Conservation (phyloP, 305 asterid genomes). For the Euphrasia arctica region DNA sequence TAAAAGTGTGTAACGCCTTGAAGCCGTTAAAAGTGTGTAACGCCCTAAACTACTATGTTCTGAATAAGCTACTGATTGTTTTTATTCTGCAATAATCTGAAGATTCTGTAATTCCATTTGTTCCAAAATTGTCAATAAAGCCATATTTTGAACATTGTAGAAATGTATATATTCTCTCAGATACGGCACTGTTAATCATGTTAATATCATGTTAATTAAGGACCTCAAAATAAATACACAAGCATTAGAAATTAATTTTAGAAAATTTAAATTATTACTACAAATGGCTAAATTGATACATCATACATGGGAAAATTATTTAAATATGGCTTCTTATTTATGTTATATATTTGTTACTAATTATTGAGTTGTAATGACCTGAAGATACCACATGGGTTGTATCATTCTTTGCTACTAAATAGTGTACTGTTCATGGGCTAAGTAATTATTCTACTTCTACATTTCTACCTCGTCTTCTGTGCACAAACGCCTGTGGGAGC, state of each 20-base stretch:
- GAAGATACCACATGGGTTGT: no score
- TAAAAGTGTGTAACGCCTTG: no score
- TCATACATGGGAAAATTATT: neutral
- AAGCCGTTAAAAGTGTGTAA: no score
- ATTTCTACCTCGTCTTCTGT: constrained; percentile 32
- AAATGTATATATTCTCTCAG: neutral
- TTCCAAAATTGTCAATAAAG: neutral
- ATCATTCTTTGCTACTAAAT: neutral
- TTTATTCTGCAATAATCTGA: constrained; percentile 3
- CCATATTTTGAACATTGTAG: constrained; percentile 12
- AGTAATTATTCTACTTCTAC: constrained; percentile 19
- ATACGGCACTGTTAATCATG: neutral
- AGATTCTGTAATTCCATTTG: constrained; percentile 15
- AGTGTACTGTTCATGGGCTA: constrained; percentile 23
- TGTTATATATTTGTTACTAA: neutral
- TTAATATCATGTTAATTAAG: neutral
- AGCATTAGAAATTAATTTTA: no score
- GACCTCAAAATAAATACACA: no score
- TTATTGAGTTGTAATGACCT: neutral
- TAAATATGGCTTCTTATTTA: neutral
- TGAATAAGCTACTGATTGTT: constrained; percentile 11
- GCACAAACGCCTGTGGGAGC: constrained; percentile 89
- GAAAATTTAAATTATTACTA: no score
- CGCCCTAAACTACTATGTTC: no score
- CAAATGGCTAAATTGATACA: neutral